Evolutionary conservation across 305 asterid genomes (phyloP), one percentile per base, ranked within the genome.

Genomic region (Plantago coronopus): DNA sequence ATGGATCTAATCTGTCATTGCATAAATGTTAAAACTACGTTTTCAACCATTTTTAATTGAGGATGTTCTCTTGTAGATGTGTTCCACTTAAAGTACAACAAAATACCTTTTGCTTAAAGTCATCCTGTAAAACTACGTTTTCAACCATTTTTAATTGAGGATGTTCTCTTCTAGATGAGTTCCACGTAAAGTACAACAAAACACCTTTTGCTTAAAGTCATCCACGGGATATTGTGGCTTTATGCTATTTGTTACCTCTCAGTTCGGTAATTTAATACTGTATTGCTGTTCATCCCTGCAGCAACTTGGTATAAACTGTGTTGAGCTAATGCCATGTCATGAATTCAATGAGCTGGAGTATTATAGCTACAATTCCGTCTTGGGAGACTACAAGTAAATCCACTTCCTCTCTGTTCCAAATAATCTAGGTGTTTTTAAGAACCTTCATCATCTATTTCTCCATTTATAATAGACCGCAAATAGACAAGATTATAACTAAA

Each of bases 251-350:
- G 21, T 63, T 51, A 45, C 46, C 57, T 50, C 56, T 63, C 53
- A 54, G 56, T 17, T 61, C 53, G 22, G 48, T 66, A 57, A 29
- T 53, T 49, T 59, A 34, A 8, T 7, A 34, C 13, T 56, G 14
- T 18, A 57, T 64, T 71, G 37, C 46, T 67, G 29, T 66, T 19
- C 50, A 23, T 38, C 61, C 55, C 60, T 80, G 79, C 91, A 93
- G 99, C 89, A 85, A 79, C 94, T 93, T 59, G 97, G 99, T 74
- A 74, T 93, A 84, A 93, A 89, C 82, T 93, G 99, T 78, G 85
- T 93, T 76, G 99, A 93, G 88, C 77, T 93, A 65, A 93, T 93
- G 99, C 99, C 99, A 63, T 93, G 99, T 72, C 97, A 93, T 59
- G 99, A 93, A 74, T 93, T 93, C 87, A 87, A 89, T 70, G 97